These are phyloP conservation scores for Oryza glumipatula DNA, from an alignment of 176 grass and related monocot genomes.

Conservation along the genomic window DNA sequence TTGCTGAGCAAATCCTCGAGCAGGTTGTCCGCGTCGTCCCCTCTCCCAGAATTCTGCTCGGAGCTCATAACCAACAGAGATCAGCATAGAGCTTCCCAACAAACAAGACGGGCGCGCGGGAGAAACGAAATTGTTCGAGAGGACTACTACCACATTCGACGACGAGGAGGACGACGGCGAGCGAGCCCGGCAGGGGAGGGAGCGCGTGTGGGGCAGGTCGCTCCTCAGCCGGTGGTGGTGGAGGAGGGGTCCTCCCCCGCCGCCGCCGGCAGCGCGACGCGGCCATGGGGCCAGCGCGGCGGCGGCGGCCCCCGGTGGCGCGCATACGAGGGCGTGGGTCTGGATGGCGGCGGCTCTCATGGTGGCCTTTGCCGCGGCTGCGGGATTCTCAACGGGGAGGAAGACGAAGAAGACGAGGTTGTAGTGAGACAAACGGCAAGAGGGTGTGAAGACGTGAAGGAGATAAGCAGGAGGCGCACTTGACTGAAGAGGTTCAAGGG, in stretches of 20 bases:
- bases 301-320: not conserved
- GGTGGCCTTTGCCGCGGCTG: not conserved
- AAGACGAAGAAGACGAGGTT: not conserved
- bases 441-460: not conserved
- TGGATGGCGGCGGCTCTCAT: constrained; percentile 44
- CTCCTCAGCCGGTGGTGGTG: constrained; percentile 34
- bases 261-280: not conserved
- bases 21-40: constrained; percentile 67
- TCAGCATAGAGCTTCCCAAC: not conserved
- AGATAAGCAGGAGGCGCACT: constrained; percentile 38
- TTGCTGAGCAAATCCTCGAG: constrained; percentile 92
- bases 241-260: not conserved
- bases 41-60: constrained; percentile 48
- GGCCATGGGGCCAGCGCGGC: not conserved
- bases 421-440: not conserved
- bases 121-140: not conserved
- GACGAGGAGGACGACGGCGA: constrained; percentile 43
- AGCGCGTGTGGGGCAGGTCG: not conserved
- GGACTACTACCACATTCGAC: constrained; percentile 42
- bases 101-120: not conserved
- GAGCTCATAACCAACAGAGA: not conserved
- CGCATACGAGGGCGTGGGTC: constrained; percentile 37
- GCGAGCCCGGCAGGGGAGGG: constrained; percentile 33
- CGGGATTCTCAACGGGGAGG: not conserved
- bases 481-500: not conserved